Base-by-base conservation (phyloP, 257 asterid genomes). In the Nyctanthes arbortristis region DNA sequence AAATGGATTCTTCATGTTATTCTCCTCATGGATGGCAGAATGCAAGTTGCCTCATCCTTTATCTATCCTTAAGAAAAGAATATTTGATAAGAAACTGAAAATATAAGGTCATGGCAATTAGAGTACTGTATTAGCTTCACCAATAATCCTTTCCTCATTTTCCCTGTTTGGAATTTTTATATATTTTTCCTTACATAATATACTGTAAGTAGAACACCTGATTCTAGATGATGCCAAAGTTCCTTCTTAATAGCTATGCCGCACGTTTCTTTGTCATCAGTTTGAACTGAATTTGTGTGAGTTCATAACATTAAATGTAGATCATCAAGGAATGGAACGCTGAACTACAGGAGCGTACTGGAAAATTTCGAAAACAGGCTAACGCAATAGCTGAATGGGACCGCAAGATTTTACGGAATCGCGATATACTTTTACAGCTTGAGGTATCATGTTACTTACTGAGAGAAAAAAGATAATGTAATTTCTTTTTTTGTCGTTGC, bases 381-480 rank as follows among this genome's bases (percentile, higher is more conserved):
- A 89, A 82, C 84, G 97, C 95, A 61, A 85, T 94, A 59, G 99
- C 97, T 65, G 97, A 88, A 72, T 94, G 99, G 99, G 99, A 94
- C 78, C 87, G 84, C 45, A 86, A 91, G 81, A 88, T 94, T 80
- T 79, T 94, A 69, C 97, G 89, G 74, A 94, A 94, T 76, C 99
- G 99, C 47, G 96, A 91, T 73, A 84, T 94, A 76, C 97, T 94
- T 73, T 84, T 91, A 36, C 83, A 58, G 82, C 97, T 94, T 56
- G 99, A 94, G 99, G 99, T 94, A 70, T 65, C 66, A 62, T n/a
- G 14, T 31, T 64, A 8, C 45, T 60, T 55, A 5, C 58, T 67
- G 61, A 16, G 27, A 34, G 35, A 10, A 7, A 18, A 47, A 65
- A 45, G n/a, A 54, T 8, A 36, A 11, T 31, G 32, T 56, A 45